Evolutionary conservation across 352 stramenopile species (phyloP).

Genomic region (Phytophthora meadii): DNA sequence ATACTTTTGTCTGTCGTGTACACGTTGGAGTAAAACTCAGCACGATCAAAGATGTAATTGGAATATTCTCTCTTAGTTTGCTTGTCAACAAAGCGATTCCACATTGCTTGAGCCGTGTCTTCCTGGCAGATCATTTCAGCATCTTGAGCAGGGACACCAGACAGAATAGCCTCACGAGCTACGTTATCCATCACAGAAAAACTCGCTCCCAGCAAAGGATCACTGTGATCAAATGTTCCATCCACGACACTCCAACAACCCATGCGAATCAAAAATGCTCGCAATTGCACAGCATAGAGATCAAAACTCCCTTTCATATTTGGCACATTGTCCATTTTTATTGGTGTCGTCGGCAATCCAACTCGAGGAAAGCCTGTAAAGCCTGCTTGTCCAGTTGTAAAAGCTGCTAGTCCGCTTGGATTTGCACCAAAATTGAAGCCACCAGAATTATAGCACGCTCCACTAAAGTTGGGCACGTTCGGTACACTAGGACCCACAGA

Average conservation of each 20-base stretch:
- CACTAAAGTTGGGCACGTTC: not conserved
- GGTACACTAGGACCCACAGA: not conserved
- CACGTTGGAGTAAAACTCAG: slow-evolving; percentile 16
- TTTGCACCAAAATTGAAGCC: slow-evolving; percentile 1
- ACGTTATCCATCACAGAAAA: slow-evolving; percentile 9
- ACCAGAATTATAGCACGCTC: not conserved
- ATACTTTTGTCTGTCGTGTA: slow-evolving; percentile 13
- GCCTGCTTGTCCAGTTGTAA: not conserved
- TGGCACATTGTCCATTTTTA: not conserved
- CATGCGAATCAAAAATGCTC: slow-evolving; percentile 14
- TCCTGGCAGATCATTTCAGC: slow-evolving; percentile 20
- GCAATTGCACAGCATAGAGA: not conserved
- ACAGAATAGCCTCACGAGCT: slow-evolving; percentile 9
- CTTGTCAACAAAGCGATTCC: slow-evolving; percentile 8
- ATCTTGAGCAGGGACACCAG: slow-evolving; percentile 1
- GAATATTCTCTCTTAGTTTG: slow-evolving; percentile 24
- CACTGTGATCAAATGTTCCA: slow-evolving; percentile 7
- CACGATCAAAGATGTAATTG: slow-evolving; percentile 14
- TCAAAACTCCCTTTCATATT: not conserved
- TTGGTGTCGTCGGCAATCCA: not conserved
- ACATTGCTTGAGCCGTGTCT: slow-evolving; percentile 1
- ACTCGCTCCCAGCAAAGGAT: not conserved
- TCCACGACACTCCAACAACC: slow-evolving; percentile 16
- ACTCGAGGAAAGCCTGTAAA: not conserved
- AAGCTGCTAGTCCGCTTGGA: too few species aligned